A percentile compares a stretch with the other conserved stretches of the same genome.
phyloP scores from a whole-genome alignment of 2,329 filamentous ascomycete species.

The Alternaria consortialis region DNA sequence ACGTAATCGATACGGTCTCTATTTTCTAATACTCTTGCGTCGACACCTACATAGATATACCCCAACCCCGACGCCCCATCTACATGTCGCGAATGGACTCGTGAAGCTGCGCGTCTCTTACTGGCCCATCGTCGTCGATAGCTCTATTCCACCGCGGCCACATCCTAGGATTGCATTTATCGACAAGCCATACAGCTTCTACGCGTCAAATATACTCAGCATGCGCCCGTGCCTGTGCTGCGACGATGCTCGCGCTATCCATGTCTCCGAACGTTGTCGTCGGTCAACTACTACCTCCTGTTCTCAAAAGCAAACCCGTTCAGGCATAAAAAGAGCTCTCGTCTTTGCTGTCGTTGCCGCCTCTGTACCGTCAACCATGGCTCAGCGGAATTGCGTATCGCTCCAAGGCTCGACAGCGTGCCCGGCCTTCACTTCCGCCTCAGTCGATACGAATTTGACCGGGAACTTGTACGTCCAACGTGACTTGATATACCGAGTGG shows the following conservation, averaged over 20 bases:
- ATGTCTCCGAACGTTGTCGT: conserved; percentile 18
- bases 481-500: not conserved
- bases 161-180: conserved; percentile 17
- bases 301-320: conserved; percentile 34
- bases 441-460: conserved; percentile 72
- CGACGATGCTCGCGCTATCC: conserved; percentile 18
- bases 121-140: conserved; percentile 29
- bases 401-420: conserved; percentile 75
- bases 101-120: conserved; percentile 44
- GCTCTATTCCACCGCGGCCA: conserved; percentile 22
- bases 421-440: conserved; percentile 75
- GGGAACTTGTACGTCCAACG: conserved; percentile 67
- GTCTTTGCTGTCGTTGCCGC: conserved; percentile 42
- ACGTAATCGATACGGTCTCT: conserved; percentile 26
- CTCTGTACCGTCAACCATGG: conserved; percentile 42
- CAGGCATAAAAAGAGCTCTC: conserved; percentile 27
- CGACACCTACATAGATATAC: conserved; percentile 25
- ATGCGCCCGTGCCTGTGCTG: conserved; percentile 31
- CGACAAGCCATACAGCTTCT: conserved; percentile 21
- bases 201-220: conserved; percentile 14
- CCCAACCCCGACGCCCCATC: conserved; percentile 13
- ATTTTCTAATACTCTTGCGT: conserved; percentile 21
- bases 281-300: conserved; percentile 17
- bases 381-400: conserved; percentile 67
- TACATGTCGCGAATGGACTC: conserved; percentile 42